Evolutionary conservation across 805 yeast species (phyloP), one percentile per base, ranked within the genome.

Genomic region (Monosporozyma servazzii): DNA sequence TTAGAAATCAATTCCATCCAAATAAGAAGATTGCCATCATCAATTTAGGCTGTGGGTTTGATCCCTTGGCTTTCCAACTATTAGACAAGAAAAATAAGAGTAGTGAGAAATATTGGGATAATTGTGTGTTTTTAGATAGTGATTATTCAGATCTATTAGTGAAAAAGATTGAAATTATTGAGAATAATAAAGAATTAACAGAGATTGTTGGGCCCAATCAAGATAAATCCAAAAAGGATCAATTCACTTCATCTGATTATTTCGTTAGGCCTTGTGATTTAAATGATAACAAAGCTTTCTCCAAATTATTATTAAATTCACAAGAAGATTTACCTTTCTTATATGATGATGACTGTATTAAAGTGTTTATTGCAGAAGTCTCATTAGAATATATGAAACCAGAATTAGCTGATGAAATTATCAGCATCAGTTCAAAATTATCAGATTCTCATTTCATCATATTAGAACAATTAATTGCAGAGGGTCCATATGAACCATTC

Each of bases 21-120:
- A 54, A 56, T 2, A 53, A 56, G 17, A 66, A 68, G 48, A 70
- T 77, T 5, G 62, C 69, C 11, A 72, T 87, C 1, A 73, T 86
- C 29, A 86, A 86, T 65, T 67, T 86, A 29, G 95, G 95, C 1
- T 86, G 93, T 67, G 95, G 95, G 2, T 86, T 76, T 64, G 82
- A 78, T 63, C 84, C 85, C 0, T 59, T 79, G 45, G 81, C 85
- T 1, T 81, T 80, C 52, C 78, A 78, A 54, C 59, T 73, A 36
- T 60, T 80, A 27, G 74, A 73, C 48, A 56, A 59, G n/a, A 39
- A 53, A 0, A 65, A 67, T 43, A 50, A 51, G 15, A 59, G 65
- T 9, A 71, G 71, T 47, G 56, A 56, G 29, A 51, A 50, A 1
- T 57, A 61, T 36, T 63, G 64, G 36, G 66, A 65, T n/a, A 57